phyloP scores from a whole-genome alignment of 768 basidiomycete genomes.

The Lactarius deliciosus region DNA sequence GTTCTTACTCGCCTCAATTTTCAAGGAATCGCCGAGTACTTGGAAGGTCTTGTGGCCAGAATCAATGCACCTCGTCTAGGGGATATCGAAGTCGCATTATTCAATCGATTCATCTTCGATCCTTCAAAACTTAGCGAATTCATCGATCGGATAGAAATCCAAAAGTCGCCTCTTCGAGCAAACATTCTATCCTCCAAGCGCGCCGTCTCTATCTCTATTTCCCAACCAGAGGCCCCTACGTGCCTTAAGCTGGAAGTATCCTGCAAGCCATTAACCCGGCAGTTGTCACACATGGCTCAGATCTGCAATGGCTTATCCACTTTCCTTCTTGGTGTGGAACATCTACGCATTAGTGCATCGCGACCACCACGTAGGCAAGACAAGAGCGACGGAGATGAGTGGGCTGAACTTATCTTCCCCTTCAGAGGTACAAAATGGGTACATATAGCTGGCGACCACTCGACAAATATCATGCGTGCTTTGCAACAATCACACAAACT shows the following conservation, averaged over 20 bases:
- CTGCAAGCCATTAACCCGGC: background rate
- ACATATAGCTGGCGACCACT: no score
- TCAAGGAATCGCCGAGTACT: background rate
- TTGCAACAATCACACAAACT: no score
- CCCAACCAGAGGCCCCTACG: no score
- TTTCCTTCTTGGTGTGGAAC: no score
- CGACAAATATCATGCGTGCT: no score
- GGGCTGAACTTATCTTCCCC: no score
- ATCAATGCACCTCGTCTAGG: background rate
- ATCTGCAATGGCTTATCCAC: no score
- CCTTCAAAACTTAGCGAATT: background rate
- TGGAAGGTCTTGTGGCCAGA: background rate
- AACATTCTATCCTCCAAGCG: background rate
- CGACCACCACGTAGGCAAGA: no score
- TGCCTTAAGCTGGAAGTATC: background rate
- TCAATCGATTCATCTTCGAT: background rate
- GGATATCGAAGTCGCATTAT: background rate
- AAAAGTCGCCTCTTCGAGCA: background rate
- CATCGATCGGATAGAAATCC: background rate
- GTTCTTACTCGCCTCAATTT: background rate
- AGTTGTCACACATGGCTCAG: no score
- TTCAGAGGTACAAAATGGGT: no score
- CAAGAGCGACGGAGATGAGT: no score
- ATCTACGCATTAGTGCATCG: no score
- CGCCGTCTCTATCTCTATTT: background rate